phyloP scores from a whole-genome alignment of 2,329 filamentous ascomycete genomes.

The Venturia aucupariae region DNA sequence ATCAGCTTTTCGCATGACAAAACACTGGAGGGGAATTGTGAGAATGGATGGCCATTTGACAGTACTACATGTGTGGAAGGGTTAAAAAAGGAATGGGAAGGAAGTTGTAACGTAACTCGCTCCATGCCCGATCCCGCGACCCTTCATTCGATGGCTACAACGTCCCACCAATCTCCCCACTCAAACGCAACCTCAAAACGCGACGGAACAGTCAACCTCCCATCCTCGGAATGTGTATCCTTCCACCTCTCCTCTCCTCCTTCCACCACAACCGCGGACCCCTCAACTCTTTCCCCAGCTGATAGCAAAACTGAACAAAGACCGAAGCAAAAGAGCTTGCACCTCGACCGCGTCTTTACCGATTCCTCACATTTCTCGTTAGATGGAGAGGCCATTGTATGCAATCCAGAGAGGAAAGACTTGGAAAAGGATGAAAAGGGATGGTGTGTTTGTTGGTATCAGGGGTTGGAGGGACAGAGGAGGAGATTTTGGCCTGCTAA shows the following conservation, averaged over 20 bases:
- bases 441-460: neutral
- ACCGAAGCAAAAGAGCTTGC: neutral
- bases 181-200: neutral
- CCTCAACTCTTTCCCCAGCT: neutral
- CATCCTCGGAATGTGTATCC: neutral
- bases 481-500: neutral
- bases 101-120: neutral
- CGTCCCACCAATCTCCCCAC: neutral
- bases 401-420: neutral
- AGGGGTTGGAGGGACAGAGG: neutral
- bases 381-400: neutral
- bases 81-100: neutral
- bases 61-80: neutral
- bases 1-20: neutral
- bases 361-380: neutral
- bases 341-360: neutral
- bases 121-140: neutral
- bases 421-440: neutral
- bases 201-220: neutral
- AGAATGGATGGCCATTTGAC: neutral
- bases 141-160: neutral
- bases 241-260: neutral
- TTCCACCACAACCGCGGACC: neutral
- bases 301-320: neutral
- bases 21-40: neutral